These are phyloP conservation scores for Taphrina flavorubra DNA, from an alignment of 1,139 yeast species.

Conservation along the genomic window DNA sequence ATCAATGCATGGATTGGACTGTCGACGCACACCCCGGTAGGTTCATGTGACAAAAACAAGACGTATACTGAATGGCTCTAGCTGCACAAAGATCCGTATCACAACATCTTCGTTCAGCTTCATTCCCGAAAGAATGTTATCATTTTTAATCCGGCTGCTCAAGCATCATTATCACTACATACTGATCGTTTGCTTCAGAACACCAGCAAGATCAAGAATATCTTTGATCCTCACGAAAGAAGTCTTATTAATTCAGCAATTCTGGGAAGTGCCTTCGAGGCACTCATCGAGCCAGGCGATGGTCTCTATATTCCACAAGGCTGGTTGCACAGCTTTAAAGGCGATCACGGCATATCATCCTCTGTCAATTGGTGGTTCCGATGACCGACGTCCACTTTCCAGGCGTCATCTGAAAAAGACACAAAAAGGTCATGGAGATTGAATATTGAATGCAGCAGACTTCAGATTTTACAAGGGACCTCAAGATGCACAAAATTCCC, in stretches of 20 bases:
- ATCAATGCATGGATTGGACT: conserved; percentile 36
- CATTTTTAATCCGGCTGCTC: conserved; percentile 15
- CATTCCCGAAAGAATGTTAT: conserved; percentile 12
- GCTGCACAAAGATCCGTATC: conserved; percentile 37
- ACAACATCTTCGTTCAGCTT: conserved; percentile 33
- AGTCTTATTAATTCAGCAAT: not conserved
- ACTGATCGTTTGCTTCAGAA: conserved; percentile 25
- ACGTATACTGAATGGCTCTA: not conserved
- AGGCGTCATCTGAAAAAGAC: no score
- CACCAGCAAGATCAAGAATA: conserved; percentile 25
- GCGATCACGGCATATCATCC: conserved; percentile 21
- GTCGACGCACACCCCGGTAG: conserved; percentile 33
- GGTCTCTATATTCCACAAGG: conserved; percentile 36
- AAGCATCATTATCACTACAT: conserved; percentile 9
- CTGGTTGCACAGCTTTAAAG: conserved; percentile 38
- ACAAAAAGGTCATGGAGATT: no score
- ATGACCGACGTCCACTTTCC: not conserved
- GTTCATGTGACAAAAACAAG: not conserved
- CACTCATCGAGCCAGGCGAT: conserved; percentile 26
- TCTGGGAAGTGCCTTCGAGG: conserved; percentile 2
- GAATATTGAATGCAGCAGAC: no score
- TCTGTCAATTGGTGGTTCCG: conserved; percentile 40
- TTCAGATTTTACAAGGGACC: no score
- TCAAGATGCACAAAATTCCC: no score
- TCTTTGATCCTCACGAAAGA: conserved; percentile 12